A percentile compares a stretch with the other conserved stretches of the same genome.
Evolutionary conservation across 345 rosid genomes (phyloP).

Genomic region (Eutrema japonicum): DNA sequence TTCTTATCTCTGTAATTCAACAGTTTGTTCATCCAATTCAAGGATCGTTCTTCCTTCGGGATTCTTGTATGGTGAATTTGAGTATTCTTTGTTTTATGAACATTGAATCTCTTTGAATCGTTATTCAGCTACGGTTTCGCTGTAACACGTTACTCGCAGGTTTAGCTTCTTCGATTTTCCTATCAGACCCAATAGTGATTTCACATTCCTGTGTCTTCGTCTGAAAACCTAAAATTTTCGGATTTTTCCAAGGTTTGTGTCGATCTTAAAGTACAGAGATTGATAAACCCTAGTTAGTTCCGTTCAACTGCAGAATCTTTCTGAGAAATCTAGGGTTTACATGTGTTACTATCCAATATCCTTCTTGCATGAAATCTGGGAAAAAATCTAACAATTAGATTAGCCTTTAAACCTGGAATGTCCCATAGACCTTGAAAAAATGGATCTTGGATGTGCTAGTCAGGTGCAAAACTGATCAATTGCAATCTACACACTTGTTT

Average conservation of each 20-base stretch:
- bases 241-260: neutral
- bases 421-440: neutral
- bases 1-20: no score
- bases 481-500: neutral
- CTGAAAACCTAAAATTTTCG: neutral
- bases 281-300: conserved; percentile 8
- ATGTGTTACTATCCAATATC: neutral
- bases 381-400: neutral
- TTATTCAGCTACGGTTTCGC: no score
- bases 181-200: neutral
- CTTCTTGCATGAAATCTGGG: neutral
- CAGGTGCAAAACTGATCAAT: neutral
- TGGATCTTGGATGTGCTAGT: neutral
- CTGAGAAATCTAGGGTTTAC: no score
- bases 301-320: neutral
- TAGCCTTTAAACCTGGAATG: neutral
- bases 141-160: conserved; percentile 38
- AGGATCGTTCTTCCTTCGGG: no score
- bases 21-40: no score
- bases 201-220: neutral
- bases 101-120: no score
- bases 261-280: conserved; percentile 13
- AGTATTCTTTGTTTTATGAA: no score
- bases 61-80: no score
- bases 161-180: conserved; percentile 10